These are phyloP conservation scores for Apodospora peruviana DNA, from an alignment of 495 filamentous ascomycete species.

Conservation along the genomic window DNA sequence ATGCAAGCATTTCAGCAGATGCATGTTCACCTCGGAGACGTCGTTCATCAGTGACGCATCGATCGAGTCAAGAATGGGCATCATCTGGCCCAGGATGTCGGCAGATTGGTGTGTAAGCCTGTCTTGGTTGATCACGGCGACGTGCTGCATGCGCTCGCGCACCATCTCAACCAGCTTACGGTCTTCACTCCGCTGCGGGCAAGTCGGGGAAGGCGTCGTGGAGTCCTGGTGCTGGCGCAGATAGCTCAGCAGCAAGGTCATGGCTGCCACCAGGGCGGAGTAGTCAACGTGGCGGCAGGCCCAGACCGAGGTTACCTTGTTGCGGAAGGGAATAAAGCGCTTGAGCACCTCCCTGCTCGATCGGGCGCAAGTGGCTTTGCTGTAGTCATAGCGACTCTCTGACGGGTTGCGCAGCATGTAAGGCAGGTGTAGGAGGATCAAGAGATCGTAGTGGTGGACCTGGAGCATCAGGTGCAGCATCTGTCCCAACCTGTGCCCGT, in stretches of 20 bases:
- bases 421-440: conserved; percentile 40
- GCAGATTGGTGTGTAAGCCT: conserved; percentile 35
- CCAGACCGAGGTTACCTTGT: conserved; percentile 24
- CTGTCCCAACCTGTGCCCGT: conserved; percentile 12
- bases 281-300: conserved; percentile 42
- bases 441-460: conserved; percentile 41
- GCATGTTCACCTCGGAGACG: conserved; percentile 1
- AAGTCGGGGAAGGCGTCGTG: conserved; percentile 20
- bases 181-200: conserved; percentile 32
- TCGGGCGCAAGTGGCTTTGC: conserved; percentile 36
- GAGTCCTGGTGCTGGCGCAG: conserved; percentile 25
- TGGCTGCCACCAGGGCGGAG: conserved; percentile 37
- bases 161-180: conserved; percentile 24
- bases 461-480: conserved; percentile 34
- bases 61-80: conserved; percentile 31
- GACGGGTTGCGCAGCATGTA: conserved; percentile 40
- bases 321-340: conserved; percentile 34
- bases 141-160: conserved; percentile 33
- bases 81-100: conserved; percentile 35
- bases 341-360: conserved; percentile 36
- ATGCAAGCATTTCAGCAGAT: conserved; percentile 20
- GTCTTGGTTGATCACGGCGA: conserved; percentile 29
- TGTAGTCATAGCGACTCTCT: conserved; percentile 43
- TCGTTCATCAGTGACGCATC: conserved; percentile 3
- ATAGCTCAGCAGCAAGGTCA: conserved; percentile 40